Evolutionary conservation across 2,329 filamentous ascomycete genomes (phyloP).

Genomic region (Aspergillus fumigatiaffinis): DNA sequence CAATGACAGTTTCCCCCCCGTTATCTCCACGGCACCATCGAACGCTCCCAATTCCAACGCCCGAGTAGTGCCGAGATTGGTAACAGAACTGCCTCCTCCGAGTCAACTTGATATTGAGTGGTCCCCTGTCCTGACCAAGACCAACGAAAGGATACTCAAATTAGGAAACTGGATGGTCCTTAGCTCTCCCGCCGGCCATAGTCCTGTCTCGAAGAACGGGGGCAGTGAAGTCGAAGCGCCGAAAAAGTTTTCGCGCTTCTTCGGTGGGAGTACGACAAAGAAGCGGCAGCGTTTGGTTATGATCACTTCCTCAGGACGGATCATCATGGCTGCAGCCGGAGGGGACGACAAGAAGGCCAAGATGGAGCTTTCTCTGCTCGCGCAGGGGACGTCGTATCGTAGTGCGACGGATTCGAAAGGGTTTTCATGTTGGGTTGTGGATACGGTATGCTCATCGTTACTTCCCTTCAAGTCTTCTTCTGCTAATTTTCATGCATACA

Average conservation of each 20-base stretch:
- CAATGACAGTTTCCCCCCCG: slow-evolving; percentile 41
- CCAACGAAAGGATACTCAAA: slow-evolving; percentile 91
- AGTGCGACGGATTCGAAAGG: slow-evolving; percentile 83
- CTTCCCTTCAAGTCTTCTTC: slow-evolving; percentile 14
- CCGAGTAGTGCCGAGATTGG: slow-evolving; percentile 70
- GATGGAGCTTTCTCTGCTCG: slow-evolving; percentile 79
- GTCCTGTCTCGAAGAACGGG: slow-evolving; percentile 65
- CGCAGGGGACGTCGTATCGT: slow-evolving; percentile 71
- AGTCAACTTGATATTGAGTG: slow-evolving; percentile 97
- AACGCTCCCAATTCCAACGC: slow-evolving; percentile 40
- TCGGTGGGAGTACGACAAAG: slow-evolving; percentile 85
- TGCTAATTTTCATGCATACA: slow-evolving; percentile 40
- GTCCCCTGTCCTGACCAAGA: slow-evolving; percentile 88
- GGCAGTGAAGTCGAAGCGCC: slow-evolving; percentile 61
- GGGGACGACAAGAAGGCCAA: slow-evolving; percentile 96
- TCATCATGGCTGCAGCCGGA: slow-evolving; percentile 84
- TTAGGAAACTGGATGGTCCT: slow-evolving; percentile 86
- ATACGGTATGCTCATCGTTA: slow-evolving; percentile 67
- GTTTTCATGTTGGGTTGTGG: slow-evolving; percentile 81
- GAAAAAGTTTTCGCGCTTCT: slow-evolving; percentile 90
- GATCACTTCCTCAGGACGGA: slow-evolving; percentile 85
- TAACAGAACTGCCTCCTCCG: slow-evolving; percentile 93
- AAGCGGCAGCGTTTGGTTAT: slow-evolving; percentile 91
- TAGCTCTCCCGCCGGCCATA: slow-evolving; percentile 71
- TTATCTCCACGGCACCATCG: slow-evolving; percentile 38